Conservation (phyloP, 768 basidiomycete genomes). For the Leccinum sublutescens region DNA sequence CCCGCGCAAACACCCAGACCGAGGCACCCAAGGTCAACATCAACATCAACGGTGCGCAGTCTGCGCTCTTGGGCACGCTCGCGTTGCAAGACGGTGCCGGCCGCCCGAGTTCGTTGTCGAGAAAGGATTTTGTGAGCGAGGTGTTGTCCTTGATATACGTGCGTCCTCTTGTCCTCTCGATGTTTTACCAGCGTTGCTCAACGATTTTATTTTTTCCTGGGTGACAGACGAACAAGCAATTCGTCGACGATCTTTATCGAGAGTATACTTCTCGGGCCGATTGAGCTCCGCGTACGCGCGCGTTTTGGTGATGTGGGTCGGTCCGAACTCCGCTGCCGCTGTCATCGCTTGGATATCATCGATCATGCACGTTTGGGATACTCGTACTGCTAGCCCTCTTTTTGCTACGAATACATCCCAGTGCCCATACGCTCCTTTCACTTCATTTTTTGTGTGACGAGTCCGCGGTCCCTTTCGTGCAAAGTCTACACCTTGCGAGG, state of each 20-base stretch:
- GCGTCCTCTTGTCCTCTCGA: slow-evolving; percentile 20
- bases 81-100: slow-evolving; percentile 15
- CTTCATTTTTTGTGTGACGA: background rate
- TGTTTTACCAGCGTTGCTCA: background rate
- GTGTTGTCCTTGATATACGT: slow-evolving; percentile 63
- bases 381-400: slow-evolving; percentile 10
- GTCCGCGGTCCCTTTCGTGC: too few species aligned
- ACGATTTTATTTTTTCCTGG: background rate
- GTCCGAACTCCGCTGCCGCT: background rate
- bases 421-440: background rate
- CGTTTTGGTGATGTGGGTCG: background rate
- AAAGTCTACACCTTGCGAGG: too few species aligned
- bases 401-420: slow-evolving; percentile 16
- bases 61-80: slow-evolving; percentile 28
- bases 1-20: background rate
- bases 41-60: slow-evolving; percentile 20
- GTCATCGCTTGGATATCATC: background rate
- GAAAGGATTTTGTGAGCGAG: slow-evolving; percentile 59
- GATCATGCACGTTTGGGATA: slow-evolving; percentile 2
- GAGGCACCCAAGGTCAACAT: slow-evolving; percentile 20
- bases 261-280: slow-evolving; percentile 40
- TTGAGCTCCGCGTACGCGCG: slow-evolving; percentile 3
- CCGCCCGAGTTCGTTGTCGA: slow-evolving; percentile 35
- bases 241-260: slow-evolving; percentile 60
- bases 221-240: slow-evolving; percentile 58